phyloP scores from a whole-genome alignment of 768 basidiomycete species.

The Boletus reticulatus region DNA sequence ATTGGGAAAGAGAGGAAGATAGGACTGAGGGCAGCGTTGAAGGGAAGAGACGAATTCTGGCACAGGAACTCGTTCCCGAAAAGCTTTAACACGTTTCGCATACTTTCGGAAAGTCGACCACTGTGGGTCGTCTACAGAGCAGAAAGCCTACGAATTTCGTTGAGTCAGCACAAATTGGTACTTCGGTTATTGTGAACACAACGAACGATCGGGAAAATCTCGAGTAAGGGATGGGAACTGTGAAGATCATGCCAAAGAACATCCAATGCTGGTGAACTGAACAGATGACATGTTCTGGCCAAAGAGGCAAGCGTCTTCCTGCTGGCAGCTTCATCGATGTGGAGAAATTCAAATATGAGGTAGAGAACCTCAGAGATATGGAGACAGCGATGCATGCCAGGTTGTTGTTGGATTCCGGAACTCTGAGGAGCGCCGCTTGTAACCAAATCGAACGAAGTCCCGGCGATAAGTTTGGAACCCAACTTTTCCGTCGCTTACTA shows the following conservation, averaged over 20 bases:
- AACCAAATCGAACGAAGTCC: too few relatives aligned
- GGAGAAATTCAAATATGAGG: conserved; percentile 2
- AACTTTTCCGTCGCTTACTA: too few relatives aligned
- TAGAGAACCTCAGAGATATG: conserved; percentile 5
- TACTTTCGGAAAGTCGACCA: conserved; percentile 22
- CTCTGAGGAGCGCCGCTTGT: too few relatives aligned
- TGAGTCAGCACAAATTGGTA: neutral
- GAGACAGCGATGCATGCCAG: conserved; percentile 39
- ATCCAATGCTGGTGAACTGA: conserved; percentile 14
- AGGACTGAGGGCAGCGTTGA: conserved; percentile 4
- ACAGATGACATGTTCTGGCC: conserved; percentile 12
- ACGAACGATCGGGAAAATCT: conserved; percentile 2
- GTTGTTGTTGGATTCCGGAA: too few relatives aligned
- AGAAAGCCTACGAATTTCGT: neutral
- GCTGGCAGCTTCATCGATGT: neutral
- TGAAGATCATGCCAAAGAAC: conserved; percentile 12
- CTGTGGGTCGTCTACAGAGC: conserved; percentile 3
- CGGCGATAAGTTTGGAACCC: too few relatives aligned
- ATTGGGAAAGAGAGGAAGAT: conserved; percentile 23
- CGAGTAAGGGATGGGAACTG: conserved; percentile 11
- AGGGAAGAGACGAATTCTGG: conserved; percentile 3
- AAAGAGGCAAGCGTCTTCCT: conserved; percentile 7
- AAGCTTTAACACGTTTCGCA: conserved; percentile 19
- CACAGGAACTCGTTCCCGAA: conserved; percentile 1
- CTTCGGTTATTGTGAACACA: neutral